phyloP scores from a whole-genome alignment of 164 flowering plant species.

The Platanus orientalis region DNA sequence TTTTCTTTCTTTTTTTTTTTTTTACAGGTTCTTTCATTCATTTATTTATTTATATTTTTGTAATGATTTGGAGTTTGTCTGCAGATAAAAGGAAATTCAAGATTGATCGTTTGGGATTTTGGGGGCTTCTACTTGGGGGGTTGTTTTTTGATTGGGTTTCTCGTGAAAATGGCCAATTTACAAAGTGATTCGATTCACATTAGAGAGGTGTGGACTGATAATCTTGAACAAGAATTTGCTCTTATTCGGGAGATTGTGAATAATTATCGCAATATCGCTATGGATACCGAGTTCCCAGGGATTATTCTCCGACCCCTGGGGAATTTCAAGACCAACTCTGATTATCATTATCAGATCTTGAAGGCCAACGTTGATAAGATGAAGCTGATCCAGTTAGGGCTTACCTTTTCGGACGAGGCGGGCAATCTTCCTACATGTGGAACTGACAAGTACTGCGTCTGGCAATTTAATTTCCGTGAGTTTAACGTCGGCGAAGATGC shows the following conservation, averaged over 20 bases:
- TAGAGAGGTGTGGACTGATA: constrained; percentile 43
- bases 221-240: constrained; percentile 37
- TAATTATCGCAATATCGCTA: constrained; percentile 43
- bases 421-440: too few species aligned
- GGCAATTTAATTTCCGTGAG: too few species aligned
- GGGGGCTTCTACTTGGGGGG: not conserved
- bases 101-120: constrained; percentile 4
- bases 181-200: constrained; percentile 37
- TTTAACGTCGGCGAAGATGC: too few species aligned
- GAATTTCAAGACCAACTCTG: constrained; percentile 23
- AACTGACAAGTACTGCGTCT: constrained; percentile 16
- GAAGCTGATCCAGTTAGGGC: constrained; percentile 33
- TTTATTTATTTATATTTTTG: too few species aligned
- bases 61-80: not conserved
- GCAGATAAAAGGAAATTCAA: not conserved
- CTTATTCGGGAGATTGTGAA: constrained; percentile 39
- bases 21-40: too few species aligned
- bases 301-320: constrained; percentile 28
- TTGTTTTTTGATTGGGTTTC: not conserved
- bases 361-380: constrained; percentile 42
- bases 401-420: too few species aligned
- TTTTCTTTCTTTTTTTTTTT: too few species aligned
- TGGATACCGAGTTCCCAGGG: constrained; percentile 47
- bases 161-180: constrained; percentile 24
- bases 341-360: constrained; percentile 30